These are phyloP conservation scores for Arthrobotrys pseudoclavata DNA, from an alignment of 2,329 filamentous ascomycete genomes.

Conservation along the genomic window DNA sequence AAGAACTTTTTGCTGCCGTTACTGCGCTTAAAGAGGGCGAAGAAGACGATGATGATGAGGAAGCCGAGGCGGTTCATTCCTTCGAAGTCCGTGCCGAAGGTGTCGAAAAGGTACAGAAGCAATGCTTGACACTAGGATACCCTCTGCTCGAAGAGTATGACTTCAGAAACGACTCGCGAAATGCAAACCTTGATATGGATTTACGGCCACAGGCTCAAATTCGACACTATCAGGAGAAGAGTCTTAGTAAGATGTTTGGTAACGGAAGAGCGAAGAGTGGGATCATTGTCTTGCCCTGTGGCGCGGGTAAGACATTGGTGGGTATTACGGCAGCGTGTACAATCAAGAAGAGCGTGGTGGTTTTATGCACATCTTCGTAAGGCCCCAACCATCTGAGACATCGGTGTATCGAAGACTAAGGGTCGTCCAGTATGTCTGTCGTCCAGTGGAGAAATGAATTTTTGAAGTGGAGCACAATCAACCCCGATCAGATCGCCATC, in stretches of 20 bases:
- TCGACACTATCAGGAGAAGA: constrained; percentile 95
- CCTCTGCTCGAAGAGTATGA: constrained; percentile 97
- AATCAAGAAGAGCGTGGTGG: constrained; percentile 95
- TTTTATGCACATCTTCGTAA: constrained; percentile 88
- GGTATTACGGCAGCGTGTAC: constrained; percentile 99
- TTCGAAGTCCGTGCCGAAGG: constrained; percentile 88
- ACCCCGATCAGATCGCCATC: constrained; percentile 90
- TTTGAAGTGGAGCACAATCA: constrained; percentile 98
- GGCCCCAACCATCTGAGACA: neutral
- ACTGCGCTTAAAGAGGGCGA: constrained; percentile 74
- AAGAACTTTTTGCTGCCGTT: constrained; percentile 77
- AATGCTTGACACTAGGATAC: constrained; percentile 86
- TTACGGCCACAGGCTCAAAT: constrained; percentile 90
- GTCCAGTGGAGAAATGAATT: constrained; percentile 98
- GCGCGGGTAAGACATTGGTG: constrained; percentile 95
- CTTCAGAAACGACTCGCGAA: constrained; percentile 89
- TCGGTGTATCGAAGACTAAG: constrained; percentile 14
- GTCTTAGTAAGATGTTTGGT: constrained; percentile 98
- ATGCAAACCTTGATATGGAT: constrained; percentile 93
- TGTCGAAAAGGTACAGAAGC: constrained; percentile 88
- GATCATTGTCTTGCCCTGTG: constrained; percentile 96
- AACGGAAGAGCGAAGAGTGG: constrained; percentile 97
- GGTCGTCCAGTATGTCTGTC: constrained; percentile 79
- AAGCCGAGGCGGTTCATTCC: constrained; percentile 87
- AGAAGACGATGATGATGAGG: constrained; percentile 78